Evolutionary conservation across 352 stramenopile genomes (phyloP), one percentile per base, ranked within the genome.

Genomic region (Plasmopara muralis): DNA sequence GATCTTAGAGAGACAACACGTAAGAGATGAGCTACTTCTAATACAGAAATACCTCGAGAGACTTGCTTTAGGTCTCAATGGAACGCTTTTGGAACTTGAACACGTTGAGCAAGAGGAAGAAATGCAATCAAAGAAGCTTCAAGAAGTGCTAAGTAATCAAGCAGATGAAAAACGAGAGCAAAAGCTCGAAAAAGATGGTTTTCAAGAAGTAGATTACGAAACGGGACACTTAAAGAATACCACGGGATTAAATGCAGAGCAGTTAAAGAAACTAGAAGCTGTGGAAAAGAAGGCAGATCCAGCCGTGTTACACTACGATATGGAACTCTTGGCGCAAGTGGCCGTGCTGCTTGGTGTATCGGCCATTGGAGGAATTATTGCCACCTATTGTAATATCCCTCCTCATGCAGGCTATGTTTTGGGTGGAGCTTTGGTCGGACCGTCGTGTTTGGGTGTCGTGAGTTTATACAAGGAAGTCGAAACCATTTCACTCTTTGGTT

Each of bases 401-500:
- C 83, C 87, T n/a, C 84, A 94, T 48, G 76, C 95, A 14, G 90
- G 90, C 0, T 97, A 96, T 70, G 68, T 97, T 14, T 70, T 96
- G 0, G 89, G 86, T 31, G 90, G 90, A 25, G 87, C 91, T 29
- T 60, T 97, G 2, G 85, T 97, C 5, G 90, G 90, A 15, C 90
- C 89, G 13, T 95, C 84, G 20, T 94, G 89, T 40, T 61, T 95
- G 12, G 83, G 78, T 5, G 50, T 95, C 14, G 86, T 97, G 20
- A 70, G 77, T 33, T 68, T 95, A 28, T 93, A 95, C 60, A 90
- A 93, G 47, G 83, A 97, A 55, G 90, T 97, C 14, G 85, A 97
- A 57, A 97, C 89, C 0, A 84, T 97, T 49, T 95, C 87, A 31
- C 83, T 97, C 25, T 97, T 97, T 56, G 91, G 91, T 12, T 95